These are phyloP conservation scores for Polyplosphaeria fusca DNA, from an alignment of 495 filamentous ascomycete species.

Conservation along the genomic window DNA sequence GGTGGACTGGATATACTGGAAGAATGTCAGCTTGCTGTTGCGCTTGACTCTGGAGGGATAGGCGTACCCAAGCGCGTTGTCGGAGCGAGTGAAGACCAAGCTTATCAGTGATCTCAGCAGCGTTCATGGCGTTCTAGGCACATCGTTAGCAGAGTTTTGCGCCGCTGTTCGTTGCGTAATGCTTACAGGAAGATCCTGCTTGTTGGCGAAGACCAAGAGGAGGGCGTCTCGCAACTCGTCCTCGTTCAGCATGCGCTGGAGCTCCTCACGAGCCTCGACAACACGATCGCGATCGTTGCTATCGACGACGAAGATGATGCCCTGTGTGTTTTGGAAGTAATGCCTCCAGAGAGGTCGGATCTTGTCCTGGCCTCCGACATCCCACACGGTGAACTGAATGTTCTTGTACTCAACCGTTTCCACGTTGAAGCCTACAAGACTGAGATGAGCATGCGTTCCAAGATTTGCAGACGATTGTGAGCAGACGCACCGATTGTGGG, in stretches of 20 bases:
- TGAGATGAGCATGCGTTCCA: constrained; percentile 8
- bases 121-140: constrained; percentile 96
- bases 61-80: constrained; percentile 94
- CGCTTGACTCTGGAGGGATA: background rate
- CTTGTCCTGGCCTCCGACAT: constrained; percentile 99
- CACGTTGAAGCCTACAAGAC: constrained; percentile 89
- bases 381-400: constrained; percentile 99
- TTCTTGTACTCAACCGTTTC: constrained; percentile 99
- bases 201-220: constrained; percentile 99
- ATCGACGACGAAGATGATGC: constrained; percentile 99
- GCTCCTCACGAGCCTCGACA: constrained; percentile 95
- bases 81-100: constrained; percentile 97
- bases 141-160: too few species aligned
- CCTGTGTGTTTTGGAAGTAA: constrained; percentile 99
- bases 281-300: constrained; percentile 99
- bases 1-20: constrained; percentile 98
- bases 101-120: constrained; percentile 99
- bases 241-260: constrained; percentile 99
- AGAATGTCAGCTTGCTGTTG: background rate
- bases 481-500: constrained; percentile 89
- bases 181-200: constrained; percentile 98
- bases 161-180: too few species aligned
- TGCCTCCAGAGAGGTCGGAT: constrained; percentile 99
- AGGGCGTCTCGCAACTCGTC: constrained; percentile 97
- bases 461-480: background rate